Percentiles rank a stretch among this genome's conserved stretches.
Conservation (phyloP, 163 green algal species). For the Prototheca wickerhamii region DNA sequence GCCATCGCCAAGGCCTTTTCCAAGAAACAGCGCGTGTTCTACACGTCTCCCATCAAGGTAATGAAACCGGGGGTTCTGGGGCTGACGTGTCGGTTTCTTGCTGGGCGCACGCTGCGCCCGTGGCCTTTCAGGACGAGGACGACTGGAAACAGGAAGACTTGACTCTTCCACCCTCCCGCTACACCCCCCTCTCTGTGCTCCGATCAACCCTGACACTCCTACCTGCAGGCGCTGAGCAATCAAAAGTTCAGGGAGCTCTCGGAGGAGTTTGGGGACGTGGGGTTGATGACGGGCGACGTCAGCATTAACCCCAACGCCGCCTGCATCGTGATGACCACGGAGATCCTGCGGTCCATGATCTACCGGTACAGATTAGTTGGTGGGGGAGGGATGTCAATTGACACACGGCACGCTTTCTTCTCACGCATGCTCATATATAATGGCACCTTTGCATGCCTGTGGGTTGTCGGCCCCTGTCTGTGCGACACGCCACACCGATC, state of each 20-base stretch:
- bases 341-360: conserved; percentile 81
- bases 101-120: no score
- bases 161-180: no score
- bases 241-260: conserved; percentile 92
- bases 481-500: background rate
- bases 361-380: conserved; percentile 46
- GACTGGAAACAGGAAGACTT: no score
- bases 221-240: conserved; percentile 73
- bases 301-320: conserved; percentile 75
- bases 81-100: background rate
- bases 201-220: background rate
- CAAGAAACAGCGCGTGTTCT: conserved; percentile 78
- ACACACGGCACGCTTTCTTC: background rate
- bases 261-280: conserved; percentile 81
- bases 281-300: conserved; percentile 81
- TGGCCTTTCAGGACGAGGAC: background rate
- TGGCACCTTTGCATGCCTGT: background rate
- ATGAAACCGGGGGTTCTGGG: background rate
- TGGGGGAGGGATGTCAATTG: background rate
- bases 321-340: conserved; percentile 94
- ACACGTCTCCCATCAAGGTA: conserved; percentile 93
- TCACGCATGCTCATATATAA: background rate
- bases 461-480: background rate
- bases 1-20: conserved; percentile 80
- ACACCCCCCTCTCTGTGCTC: background rate